Conservation (phyloP, 495 filamentous ascomycete species). For the Opeltia flavorubescens region DNA sequence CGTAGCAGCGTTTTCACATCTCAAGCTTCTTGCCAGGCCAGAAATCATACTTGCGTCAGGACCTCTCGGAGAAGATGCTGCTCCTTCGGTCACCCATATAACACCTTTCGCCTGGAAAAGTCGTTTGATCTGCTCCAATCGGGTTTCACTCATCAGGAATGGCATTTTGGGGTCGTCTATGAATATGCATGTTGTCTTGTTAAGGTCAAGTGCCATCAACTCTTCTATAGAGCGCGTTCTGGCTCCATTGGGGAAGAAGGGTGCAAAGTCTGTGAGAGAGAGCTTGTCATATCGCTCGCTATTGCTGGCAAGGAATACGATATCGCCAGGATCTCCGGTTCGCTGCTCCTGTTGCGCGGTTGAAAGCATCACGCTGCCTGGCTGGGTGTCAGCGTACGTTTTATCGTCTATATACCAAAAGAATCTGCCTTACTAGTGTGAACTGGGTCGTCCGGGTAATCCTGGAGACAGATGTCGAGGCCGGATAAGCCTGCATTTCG, state of each 20-base stretch:
- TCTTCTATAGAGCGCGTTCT: too few species aligned
- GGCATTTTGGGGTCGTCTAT: too few species aligned
- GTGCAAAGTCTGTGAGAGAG: too few species aligned
- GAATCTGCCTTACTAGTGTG: too few species aligned
- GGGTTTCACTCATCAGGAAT: too few species aligned
- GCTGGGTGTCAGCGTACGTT: neutral
- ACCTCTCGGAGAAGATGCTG: neutral
- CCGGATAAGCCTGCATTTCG: slow-evolving; percentile 20
- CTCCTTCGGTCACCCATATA: slow-evolving; percentile 9
- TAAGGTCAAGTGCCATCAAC: too few species aligned
- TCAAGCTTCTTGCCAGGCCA: slow-evolving; percentile 6
- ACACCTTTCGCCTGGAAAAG: slow-evolving; percentile 4
- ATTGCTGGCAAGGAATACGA: neutral
- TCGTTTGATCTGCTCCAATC: neutral
- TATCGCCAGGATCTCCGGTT: neutral
- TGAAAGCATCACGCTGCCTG: neutral
- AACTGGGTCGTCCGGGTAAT: too few species aligned
- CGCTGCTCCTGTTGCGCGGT: neutral
- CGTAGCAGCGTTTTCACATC: slow-evolving; percentile 9
- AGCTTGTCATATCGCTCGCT: too few species aligned
- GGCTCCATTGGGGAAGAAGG: too few species aligned
- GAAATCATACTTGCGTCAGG: slow-evolving; percentile 4
- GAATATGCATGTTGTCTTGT: too few species aligned
- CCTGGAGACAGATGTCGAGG: too few species aligned
- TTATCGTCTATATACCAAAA: too few species aligned